phyloP scores from a whole-genome alignment of 495 filamentous ascomycete genomes.

The Thozetella sp. region DNA sequence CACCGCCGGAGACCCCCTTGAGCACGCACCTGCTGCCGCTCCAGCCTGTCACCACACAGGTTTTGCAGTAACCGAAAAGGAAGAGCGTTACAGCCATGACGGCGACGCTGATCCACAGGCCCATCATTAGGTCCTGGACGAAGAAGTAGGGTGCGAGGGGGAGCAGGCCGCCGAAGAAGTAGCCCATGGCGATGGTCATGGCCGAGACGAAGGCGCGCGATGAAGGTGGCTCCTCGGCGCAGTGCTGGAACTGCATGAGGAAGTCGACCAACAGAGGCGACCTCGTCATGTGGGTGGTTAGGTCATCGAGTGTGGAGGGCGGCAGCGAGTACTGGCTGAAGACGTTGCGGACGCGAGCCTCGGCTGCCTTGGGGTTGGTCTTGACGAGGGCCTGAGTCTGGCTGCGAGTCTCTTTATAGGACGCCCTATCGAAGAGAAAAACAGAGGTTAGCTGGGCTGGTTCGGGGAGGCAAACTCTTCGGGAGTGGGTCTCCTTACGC shows the following conservation, averaged over 20 bases:
- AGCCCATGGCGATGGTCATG: slow-evolving; percentile 49
- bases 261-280: slow-evolving; percentile 41
- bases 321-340: slow-evolving; percentile 7
- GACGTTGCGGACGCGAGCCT: not conserved
- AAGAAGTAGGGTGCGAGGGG: slow-evolving; percentile 60
- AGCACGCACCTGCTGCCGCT: slow-evolving; percentile 16
- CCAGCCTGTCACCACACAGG: slow-evolving; percentile 34
- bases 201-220: slow-evolving; percentile 45
- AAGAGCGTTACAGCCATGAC: slow-evolving; percentile 54
- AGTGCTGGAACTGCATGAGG: slow-evolving; percentile 55
- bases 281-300: slow-evolving; percentile 28
- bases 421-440: slow-evolving; percentile 6
- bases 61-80: slow-evolving; percentile 54
- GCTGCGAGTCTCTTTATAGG: slow-evolving; percentile 12
- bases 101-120: slow-evolving; percentile 47
- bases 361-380: not conserved
- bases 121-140: slow-evolving; percentile 32
- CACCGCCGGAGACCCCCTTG: slow-evolving; percentile 29
- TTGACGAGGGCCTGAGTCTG: slow-evolving; percentile 6
- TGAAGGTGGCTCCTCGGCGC: slow-evolving; percentile 38
- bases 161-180: slow-evolving; percentile 56
- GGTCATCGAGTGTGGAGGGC: slow-evolving; percentile 22
- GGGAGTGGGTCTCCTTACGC: slow-evolving; percentile 18
- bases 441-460: not conserved
- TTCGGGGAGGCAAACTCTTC: not conserved